Evolutionary conservation across 805 yeast genomes (phyloP).

Genomic region (Saccharomyces kudriavzevii): DNA sequence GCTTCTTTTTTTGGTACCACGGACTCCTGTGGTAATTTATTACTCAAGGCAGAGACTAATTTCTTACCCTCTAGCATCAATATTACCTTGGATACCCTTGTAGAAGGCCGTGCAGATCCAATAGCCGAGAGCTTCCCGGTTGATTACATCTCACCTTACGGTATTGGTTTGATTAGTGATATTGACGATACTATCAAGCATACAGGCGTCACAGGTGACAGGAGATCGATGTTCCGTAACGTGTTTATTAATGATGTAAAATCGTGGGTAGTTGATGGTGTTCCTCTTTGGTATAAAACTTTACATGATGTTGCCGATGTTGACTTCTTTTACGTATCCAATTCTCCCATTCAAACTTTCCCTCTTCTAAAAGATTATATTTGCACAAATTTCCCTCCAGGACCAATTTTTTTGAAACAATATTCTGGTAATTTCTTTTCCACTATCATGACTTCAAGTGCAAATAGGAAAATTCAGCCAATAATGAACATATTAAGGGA

Average conservation of each 20-base stretch:
- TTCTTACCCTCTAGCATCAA: slow-evolving; percentile 43
- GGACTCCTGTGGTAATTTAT: slow-evolving; percentile 62
- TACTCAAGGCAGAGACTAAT: slow-evolving; percentile 41
- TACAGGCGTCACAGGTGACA: slow-evolving; percentile 87
- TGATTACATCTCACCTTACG: slow-evolving; percentile 28
- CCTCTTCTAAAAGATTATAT: slow-evolving; percentile 34
- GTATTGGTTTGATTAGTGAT: slow-evolving; percentile 76
- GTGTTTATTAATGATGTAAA: slow-evolving; percentile 59
- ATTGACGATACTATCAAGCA: slow-evolving; percentile 89
- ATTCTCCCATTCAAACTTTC: slow-evolving; percentile 88
- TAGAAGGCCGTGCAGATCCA: slow-evolving; percentile 6
- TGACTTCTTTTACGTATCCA: slow-evolving; percentile 87
- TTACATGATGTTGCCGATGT: slow-evolving; percentile 37
- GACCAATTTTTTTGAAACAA: slow-evolving; percentile 81
- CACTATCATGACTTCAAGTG: slow-evolving; percentile 79
- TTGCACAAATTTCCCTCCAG: slow-evolving; percentile 51
- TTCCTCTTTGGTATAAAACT: slow-evolving; percentile 62
- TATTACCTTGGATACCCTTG: slow-evolving; percentile 20
- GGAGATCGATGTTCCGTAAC: slow-evolving; percentile 71
- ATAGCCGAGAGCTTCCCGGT: slow-evolving; percentile 12
- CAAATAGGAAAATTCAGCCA: slow-evolving; percentile 65
- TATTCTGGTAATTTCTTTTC: slow-evolving; percentile 75
- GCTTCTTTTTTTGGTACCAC: slow-evolving; percentile 38
- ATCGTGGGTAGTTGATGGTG: slow-evolving; percentile 67
- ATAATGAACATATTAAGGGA: slow-evolving; percentile 57